Base-by-base conservation (phyloP, 192 early-diverging fungal species). In the Coemansia sp. region DNA sequence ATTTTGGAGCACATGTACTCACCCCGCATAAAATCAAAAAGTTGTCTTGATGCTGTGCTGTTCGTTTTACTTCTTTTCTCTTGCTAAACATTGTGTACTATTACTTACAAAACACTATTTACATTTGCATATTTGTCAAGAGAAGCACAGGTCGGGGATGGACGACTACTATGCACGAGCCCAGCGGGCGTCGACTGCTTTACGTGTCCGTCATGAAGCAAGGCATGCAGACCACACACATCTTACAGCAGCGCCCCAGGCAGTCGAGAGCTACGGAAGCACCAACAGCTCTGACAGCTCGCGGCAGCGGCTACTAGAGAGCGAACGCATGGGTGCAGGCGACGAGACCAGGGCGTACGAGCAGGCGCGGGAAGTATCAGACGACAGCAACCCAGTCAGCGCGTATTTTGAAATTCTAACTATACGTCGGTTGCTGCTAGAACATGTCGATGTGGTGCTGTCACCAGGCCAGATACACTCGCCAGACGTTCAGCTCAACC, bases 401-500 rank as follows among this genome's bases (percentile, higher is more conserved):
- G 76, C 70, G 38, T 78, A 66, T 34, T 68, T 60, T 37, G 76
- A 71, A 48, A 78, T 73, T 20, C 38, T 56, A 6, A 64, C 60
- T 0, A 60, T 78, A 12, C 67, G 70, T n/a, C 34, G 60, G 12
- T 58, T 78, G 18, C 70, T 78, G 28, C 37, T 73, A 17, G 70
- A 78, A 63, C 62, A 66, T 14, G 76, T 78, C 2, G 56, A 60
- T 17, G 70, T 78, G 46, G 70, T 68, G 49, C 66, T 78, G 18
- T 64, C 65, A 10, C 56, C 67, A 4, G 60, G 63, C 12, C 76
- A 78, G 53, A 51, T 73, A 25, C 57, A 78, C 67, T 62, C 76
- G 5, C 76, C 76, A 5, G 76, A 78, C 18, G 70, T 68, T 17
- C 70, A 78, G 46, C 59, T 78, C 49, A 78, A 78, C 60, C 61